These are phyloP conservation scores for Teratosphaeria destructans DNA, from an alignment of 2,329 filamentous ascomycete species.

Conservation along the genomic window DNA sequence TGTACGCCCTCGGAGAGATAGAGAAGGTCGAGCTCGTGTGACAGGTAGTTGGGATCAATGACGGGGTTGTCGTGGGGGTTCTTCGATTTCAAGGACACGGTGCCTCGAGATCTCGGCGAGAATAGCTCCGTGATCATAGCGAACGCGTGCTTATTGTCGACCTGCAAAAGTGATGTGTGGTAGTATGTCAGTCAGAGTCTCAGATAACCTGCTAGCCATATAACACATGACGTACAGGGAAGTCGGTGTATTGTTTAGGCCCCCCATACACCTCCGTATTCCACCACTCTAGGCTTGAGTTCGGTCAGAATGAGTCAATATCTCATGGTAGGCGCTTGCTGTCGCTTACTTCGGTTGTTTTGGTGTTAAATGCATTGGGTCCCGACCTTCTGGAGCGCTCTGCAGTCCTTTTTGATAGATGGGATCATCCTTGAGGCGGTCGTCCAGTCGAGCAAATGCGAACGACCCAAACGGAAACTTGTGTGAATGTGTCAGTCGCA, in stretches of 20 bases:
- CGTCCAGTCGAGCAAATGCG: not conserved
- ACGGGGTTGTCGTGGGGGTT: slow-evolving; percentile 44
- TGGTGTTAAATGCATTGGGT: not conserved
- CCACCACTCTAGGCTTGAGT: too few relatives aligned
- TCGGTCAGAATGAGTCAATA: not conserved
- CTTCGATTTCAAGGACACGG: slow-evolving; percentile 40
- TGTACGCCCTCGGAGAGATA: slow-evolving; percentile 50
- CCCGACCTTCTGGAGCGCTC: not conserved
- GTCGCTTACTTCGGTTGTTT: not conserved
- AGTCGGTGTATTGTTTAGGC: slow-evolving; percentile 47
- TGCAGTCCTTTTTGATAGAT: not conserved
- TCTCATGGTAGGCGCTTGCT: too few relatives aligned
- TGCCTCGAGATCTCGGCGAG: slow-evolving; percentile 46
- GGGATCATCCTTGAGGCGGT: not conserved
- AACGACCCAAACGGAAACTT: not conserved
- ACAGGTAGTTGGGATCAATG: slow-evolving; percentile 50
- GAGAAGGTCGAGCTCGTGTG: slow-evolving; percentile 47
- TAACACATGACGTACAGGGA: slow-evolving; percentile 25
- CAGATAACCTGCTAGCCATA: too few relatives aligned
- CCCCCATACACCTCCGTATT: slow-evolving; percentile 42
- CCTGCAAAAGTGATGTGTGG: not conserved
- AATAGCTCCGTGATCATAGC: slow-evolving; percentile 50
- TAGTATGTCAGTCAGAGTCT: too few relatives aligned
- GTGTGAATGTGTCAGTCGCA: too few relatives aligned
- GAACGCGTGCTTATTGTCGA: slow-evolving; percentile 46